phyloP scores from a whole-genome alignment of 2,329 filamentous ascomycete genomes.

The Fusarium cicatricum region DNA sequence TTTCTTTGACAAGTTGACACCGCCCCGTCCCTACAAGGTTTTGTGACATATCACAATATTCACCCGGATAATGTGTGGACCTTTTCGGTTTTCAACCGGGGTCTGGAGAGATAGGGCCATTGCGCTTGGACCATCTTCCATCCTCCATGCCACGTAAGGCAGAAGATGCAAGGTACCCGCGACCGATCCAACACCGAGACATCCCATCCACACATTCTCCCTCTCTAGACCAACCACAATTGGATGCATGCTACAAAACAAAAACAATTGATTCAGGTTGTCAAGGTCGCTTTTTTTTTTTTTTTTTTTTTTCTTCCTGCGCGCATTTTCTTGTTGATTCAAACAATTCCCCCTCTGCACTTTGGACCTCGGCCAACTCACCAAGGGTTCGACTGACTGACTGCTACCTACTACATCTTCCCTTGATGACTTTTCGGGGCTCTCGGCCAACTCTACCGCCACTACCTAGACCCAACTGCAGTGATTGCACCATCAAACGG shows the following conservation, averaged over 20 bases:
- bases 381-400: too few relatives aligned
- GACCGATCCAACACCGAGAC: conserved; percentile 25
- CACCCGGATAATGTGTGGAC: background rate
- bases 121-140: background rate
- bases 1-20: conserved; percentile 15
- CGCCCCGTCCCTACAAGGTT: conserved; percentile 4
- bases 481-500: background rate
- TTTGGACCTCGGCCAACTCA: too few relatives aligned
- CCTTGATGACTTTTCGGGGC: conserved; percentile 1
- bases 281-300: too few relatives aligned
- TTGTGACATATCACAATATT: conserved; percentile 21
- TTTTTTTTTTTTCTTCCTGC: too few relatives aligned
- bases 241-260: too few relatives aligned
- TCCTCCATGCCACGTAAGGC: conserved; percentile 22
- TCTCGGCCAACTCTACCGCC: conserved; percentile 23
- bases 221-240: background rate
- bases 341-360: too few relatives aligned
- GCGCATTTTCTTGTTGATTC: too few relatives aligned
- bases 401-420: background rate
- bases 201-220: conserved; percentile 1
- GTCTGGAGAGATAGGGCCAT: too few relatives aligned
- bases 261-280: too few relatives aligned
- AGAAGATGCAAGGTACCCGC: conserved; percentile 40
- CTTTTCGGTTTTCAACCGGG: conserved; percentile 1
- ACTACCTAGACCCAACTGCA: conserved; percentile 1